Conservation (phyloP, 176 grass and related monocot species). For the Alopecurus myosuroides region DNA sequence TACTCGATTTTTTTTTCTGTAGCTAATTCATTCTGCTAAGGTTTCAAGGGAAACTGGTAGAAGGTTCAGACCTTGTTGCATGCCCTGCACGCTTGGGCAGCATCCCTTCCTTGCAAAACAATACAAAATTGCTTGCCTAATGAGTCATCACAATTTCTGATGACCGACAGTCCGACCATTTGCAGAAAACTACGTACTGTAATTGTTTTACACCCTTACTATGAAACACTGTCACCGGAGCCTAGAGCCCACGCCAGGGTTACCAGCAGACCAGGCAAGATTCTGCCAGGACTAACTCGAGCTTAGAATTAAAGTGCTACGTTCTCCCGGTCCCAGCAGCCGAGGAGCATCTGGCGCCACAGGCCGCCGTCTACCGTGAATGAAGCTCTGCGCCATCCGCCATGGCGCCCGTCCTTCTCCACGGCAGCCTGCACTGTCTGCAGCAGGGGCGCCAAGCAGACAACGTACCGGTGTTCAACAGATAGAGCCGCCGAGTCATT, state of each 20-base stretch:
- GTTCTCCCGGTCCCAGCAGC: no score
- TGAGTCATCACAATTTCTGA: not conserved
- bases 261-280: no score
- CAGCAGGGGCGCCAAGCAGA: no score
- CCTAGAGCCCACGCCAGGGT: not conserved
- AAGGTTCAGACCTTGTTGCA: not conserved
- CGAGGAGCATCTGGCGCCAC: no score
- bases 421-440: no score
- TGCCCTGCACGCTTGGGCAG: not conserved
- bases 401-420: no score
- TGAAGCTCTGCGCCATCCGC: no score
- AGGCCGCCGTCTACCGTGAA: no score
- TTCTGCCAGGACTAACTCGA: no score
- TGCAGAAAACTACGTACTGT: not conserved
- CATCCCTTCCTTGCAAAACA: not conserved
- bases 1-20: not conserved
- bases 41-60: not conserved
- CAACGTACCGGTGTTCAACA: no score
- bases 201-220: not conserved
- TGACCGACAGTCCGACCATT: not conserved
- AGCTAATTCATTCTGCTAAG: not conserved
- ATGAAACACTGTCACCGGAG: not conserved
- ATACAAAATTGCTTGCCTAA: not conserved
- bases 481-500: no score
- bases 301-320: no score